Conservation (phyloP, 768 basidiomycete species). For the Tylopilus cervinicoccineus region DNA sequence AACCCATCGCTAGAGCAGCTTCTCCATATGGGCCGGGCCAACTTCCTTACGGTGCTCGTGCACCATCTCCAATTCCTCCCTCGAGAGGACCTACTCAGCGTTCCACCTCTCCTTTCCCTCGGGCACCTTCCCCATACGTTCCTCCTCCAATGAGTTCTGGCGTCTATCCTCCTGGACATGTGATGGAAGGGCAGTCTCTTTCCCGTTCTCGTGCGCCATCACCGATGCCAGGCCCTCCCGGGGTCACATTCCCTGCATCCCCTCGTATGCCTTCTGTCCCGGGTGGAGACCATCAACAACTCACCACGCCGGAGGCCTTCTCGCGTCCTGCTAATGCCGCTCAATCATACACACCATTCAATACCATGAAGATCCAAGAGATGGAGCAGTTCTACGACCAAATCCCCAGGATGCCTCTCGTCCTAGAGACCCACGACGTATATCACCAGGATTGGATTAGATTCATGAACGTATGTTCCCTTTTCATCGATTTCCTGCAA, state of each 20-base stretch:
- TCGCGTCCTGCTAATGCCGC: constrained; percentile 66
- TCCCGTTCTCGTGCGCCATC: constrained; percentile 44
- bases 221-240: constrained; percentile 46
- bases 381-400: constrained; percentile 71
- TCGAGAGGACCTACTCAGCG: constrained; percentile 18
- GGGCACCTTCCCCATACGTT: constrained; percentile 28
- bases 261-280: constrained; percentile 25
- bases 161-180: constrained; percentile 56
- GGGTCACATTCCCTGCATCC: constrained; percentile 24
- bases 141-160: constrained; percentile 20
- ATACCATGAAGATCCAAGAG: constrained; percentile 65
- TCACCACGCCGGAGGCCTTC: constrained; percentile 69
- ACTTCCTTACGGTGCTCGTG: constrained; percentile 25
- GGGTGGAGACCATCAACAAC: constrained; percentile 34
- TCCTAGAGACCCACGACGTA: constrained; percentile 73
- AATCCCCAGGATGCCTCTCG: constrained; percentile 67
- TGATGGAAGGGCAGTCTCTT: constrained; percentile 52
- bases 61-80: constrained; percentile 29
- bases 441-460: constrained; percentile 77
- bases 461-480: constrained; percentile 60
- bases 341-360: constrained; percentile 66
- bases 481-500: not conserved
- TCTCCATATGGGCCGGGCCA: constrained; percentile 29
- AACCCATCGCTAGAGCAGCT: constrained; percentile 37
- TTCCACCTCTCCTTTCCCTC: constrained; percentile 30